Conservation (phyloP, 305 asterid genomes). For the Fraxinus sp. region DNA sequence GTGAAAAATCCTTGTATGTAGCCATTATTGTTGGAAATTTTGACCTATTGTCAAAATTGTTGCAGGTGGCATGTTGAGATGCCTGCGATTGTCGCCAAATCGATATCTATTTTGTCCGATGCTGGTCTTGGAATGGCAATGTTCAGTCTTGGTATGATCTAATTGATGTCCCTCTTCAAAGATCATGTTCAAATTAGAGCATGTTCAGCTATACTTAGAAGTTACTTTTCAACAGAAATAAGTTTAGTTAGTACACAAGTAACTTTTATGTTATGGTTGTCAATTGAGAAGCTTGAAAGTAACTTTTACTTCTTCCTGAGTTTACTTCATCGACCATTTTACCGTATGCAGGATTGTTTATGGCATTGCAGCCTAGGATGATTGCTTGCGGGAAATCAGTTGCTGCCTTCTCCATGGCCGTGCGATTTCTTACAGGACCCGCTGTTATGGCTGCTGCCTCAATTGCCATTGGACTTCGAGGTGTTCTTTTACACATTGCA, state of each 20-base stretch:
- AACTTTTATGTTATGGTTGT: neutral
- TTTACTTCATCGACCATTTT: neutral
- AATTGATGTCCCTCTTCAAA: neutral
- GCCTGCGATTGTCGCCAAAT: constrained; percentile 79
- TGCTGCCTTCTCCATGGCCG: constrained; percentile 77
- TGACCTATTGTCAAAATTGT: neutral
- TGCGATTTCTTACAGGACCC: constrained; percentile 75
- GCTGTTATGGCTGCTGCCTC: constrained; percentile 98
- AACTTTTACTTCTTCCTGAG: neutral
- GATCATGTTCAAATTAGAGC: neutral
- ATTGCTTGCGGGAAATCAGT: constrained; percentile 83
- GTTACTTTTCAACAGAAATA: neutral
- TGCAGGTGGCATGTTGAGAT: constrained; percentile 78
- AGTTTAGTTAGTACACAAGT: neutral
- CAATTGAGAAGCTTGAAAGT: neutral
- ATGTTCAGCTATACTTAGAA: neutral
- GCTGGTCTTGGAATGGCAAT: constrained; percentile 96
- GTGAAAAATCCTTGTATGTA: neutral
- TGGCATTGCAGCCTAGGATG: constrained; percentile 90
- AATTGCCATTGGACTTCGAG: constrained; percentile 74
- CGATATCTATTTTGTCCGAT: constrained; percentile 78
- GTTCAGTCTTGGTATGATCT: constrained; percentile 63
- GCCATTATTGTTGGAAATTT: neutral
- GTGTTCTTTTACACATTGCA: constrained; percentile 65
- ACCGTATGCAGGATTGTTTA: constrained; percentile 61